These are phyloP conservation scores for Starmerella floris DNA, from an alignment of 805 yeast species.

Conservation along the genomic window DNA sequence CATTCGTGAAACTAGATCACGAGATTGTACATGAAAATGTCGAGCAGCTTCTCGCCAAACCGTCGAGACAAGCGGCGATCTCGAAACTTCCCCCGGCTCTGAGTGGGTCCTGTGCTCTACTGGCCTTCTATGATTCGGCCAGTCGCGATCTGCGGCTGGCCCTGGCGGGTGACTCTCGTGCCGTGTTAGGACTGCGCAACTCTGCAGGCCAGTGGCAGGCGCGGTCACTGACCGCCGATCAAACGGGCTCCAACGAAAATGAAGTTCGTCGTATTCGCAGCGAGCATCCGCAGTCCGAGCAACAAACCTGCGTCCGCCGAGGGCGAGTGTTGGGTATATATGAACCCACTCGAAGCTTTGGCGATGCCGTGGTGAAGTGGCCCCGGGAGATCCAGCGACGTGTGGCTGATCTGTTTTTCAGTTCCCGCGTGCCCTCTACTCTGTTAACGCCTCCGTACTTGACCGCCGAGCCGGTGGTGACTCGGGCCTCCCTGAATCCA, in stretches of 20 bases:
- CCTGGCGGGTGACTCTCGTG: constrained; percentile 92
- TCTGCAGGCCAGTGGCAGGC: constrained; percentile 75
- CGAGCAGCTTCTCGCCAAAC: constrained; percentile 51
- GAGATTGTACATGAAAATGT: constrained; percentile 71
- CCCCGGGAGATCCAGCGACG: constrained; percentile 59
- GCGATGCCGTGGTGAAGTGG: constrained; percentile 90
- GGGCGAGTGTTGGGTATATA: constrained; percentile 88
- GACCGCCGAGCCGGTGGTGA: constrained; percentile 87
- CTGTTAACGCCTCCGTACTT: constrained; percentile 90
- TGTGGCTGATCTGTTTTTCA: constrained; percentile 65
- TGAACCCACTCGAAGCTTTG: constrained; percentile 94
- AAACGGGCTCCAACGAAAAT: constrained; percentile 80
- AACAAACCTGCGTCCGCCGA: constrained; percentile 47
- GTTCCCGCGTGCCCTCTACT: constrained; percentile 53
- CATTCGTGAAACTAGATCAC: constrained; percentile 71
- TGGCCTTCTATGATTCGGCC: constrained; percentile 73
- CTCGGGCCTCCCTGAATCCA: constrained; percentile 63
- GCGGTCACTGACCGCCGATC: constrained; percentile 72
- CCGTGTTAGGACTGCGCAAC: constrained; percentile 52
- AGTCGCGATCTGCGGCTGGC: constrained; percentile 69
- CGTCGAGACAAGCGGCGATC: constrained; percentile 50
- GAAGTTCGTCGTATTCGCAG: constrained; percentile 71
- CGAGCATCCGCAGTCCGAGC: constrained; percentile 77
- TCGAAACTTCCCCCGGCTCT: constrained; percentile 80
- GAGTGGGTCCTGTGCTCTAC: constrained; percentile 86